Evolutionary conservation across 495 filamentous ascomycete species (phyloP).

Genomic region (Sabuloglossum arenarium): DNA sequence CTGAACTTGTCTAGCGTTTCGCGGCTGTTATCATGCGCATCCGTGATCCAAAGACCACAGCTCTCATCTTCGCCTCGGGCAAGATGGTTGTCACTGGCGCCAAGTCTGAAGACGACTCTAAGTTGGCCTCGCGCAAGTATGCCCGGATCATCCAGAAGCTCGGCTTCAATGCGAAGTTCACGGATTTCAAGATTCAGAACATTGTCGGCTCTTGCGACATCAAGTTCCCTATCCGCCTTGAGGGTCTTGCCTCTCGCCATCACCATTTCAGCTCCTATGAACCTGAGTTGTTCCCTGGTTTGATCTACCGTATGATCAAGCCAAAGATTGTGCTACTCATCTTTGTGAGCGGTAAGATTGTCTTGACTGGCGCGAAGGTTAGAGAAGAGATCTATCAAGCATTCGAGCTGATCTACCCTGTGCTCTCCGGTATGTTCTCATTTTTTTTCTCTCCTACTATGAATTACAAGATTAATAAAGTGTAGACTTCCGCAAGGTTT

Average conservation of each 20-base stretch:
- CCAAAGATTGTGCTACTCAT: constrained; percentile 98
- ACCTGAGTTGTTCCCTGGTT: constrained; percentile 93
- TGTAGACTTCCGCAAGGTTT: constrained; percentile 48
- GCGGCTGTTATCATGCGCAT: constrained; percentile 99
- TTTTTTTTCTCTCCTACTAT: not conserved
- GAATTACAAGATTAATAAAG: not conserved
- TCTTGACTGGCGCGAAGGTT: constrained; percentile 93
- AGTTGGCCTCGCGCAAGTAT: constrained; percentile 92
- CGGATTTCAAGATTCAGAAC: constrained; percentile 99
- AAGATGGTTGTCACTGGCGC: constrained; percentile 99
- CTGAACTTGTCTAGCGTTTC: constrained; percentile 55
- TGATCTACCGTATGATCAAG: constrained; percentile 99
- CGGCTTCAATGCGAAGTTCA: constrained; percentile 98
- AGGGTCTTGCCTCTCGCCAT: constrained; percentile 86
- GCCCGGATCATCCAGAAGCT: constrained; percentile 99
- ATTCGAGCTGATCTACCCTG: constrained; percentile 97
- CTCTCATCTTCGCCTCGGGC: constrained; percentile 90
- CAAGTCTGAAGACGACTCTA: constrained; percentile 95
- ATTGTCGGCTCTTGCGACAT: constrained; percentile 98
- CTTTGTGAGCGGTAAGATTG: constrained; percentile 97
- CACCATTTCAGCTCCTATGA: constrained; percentile 99
- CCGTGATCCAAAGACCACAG: constrained; percentile 95
- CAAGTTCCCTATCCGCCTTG: constrained; percentile 95
- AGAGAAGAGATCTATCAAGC: constrained; percentile 98
- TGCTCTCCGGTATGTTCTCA: constrained; percentile 53